These are phyloP conservation scores for Berkeleyomyces basicola DNA, from an alignment of 2,329 filamentous ascomycete genomes.

Conservation along the genomic window DNA sequence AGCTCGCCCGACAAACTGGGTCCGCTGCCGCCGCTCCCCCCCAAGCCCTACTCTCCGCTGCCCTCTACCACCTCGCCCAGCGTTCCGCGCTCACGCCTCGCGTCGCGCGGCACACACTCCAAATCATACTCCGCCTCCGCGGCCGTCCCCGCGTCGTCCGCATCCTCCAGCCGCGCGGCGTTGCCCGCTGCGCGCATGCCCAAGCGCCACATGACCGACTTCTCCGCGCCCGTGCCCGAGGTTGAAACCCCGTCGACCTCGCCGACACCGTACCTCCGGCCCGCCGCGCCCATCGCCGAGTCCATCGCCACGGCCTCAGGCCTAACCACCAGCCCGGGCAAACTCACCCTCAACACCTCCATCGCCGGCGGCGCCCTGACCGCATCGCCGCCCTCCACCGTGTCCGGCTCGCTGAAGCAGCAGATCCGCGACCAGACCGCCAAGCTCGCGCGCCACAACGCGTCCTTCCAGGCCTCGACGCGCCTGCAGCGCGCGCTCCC, in stretches of 20 bases:
- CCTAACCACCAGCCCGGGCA: neutral
- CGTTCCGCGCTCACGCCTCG: neutral
- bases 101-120: neutral
- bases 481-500: neutral
- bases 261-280: neutral
- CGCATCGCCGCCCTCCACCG: neutral
- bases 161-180: neutral
- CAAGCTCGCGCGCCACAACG: slow-evolving; percentile 4
- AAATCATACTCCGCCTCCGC: neutral
- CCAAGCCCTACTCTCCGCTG: slow-evolving; percentile 1
- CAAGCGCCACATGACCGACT: neutral
- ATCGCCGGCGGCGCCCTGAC: neutral
- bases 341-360: neutral
- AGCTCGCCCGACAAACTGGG: neutral
- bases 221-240: neutral
- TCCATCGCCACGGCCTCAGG: neutral
- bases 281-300: neutral
- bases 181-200: neutral
- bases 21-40: neutral
- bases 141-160: neutral
- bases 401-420: neutral
- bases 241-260: slow-evolving; percentile 1
- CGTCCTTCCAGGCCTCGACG: neutral
- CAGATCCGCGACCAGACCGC: slow-evolving; percentile 5
- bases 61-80: neutral